Evolutionary conservation across 139 green algal species (phyloP).

Genomic region (Auxenochlorella protothecoides): DNA sequence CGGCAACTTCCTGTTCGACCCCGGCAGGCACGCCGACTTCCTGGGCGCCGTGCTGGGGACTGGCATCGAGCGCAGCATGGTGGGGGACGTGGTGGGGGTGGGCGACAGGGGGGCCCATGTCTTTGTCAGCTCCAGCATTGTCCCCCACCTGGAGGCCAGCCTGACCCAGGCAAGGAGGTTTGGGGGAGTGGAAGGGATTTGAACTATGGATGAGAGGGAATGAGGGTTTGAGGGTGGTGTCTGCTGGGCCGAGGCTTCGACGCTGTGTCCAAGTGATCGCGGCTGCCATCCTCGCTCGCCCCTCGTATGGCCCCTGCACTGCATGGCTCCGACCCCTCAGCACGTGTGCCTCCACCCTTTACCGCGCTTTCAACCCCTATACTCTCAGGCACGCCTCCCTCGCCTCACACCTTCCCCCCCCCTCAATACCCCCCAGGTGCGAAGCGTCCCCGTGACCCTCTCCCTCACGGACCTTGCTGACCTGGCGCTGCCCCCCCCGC

Average conservation of each 20-base stretch:
- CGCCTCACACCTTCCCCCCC: not conserved
- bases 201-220: too few species aligned
- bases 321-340: not conserved
- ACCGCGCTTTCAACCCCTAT: not conserved
- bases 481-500: conserved; percentile 34
- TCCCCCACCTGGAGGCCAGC: conserved; percentile 50
- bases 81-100: conserved; percentile 66
- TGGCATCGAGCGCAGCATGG: conserved; percentile 38
- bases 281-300: too few species aligned
- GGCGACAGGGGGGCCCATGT: conserved; percentile 65
- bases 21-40: conserved; percentile 68
- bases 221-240: too few species aligned
- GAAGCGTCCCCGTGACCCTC: conserved; percentile 51
- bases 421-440: conserved; percentile 25
- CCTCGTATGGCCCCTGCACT: not conserved
- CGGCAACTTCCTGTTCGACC: conserved; percentile 67
- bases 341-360: not conserved
- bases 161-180: conserved; percentile 33
- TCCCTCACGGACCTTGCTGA: conserved; percentile 14
- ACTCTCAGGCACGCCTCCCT: too few species aligned
- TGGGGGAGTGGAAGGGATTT: too few species aligned
- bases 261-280: too few species aligned
- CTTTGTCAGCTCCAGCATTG: conserved; percentile 50
- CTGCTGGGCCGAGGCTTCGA: too few species aligned
- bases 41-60: conserved; percentile 63